These are phyloP conservation scores for Epichloe amarillans DNA, from an alignment of 2,329 filamentous ascomycete species.

Conservation along the genomic window DNA sequence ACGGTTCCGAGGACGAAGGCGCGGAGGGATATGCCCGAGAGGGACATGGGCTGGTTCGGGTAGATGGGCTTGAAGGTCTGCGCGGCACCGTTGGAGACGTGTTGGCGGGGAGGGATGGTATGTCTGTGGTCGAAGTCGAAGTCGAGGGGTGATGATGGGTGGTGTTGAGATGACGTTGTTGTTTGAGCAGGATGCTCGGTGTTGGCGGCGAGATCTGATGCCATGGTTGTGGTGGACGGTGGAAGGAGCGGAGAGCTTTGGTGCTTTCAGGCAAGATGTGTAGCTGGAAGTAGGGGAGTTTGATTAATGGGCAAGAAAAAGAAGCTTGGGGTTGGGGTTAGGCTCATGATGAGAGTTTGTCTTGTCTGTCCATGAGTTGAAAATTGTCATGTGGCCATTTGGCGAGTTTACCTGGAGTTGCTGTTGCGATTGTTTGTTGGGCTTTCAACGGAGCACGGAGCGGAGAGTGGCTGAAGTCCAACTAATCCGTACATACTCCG, in stretches of 20 bases:
- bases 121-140: conserved; percentile 4
- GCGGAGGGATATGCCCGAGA: conserved; percentile 45
- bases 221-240: neutral
- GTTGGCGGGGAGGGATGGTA: neutral
- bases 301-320: too few species aligned
- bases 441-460: too few species aligned
- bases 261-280: too few species aligned
- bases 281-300: too few species aligned
- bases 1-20: conserved; percentile 39
- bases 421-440: neutral
- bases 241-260: neutral
- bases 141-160: neutral
- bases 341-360: too few species aligned
- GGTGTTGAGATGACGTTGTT: neutral
- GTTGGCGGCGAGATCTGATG: neutral
- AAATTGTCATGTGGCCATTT: too few species aligned
- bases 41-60: conserved; percentile 39
- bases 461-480: neutral
- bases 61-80: conserved; percentile 13
- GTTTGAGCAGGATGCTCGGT: neutral
- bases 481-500: too few species aligned
- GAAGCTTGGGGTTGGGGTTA: too few species aligned
- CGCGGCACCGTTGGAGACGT: neutral
- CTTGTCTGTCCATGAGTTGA: neutral
- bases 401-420: neutral